Percentiles rank a stretch among this genome's conserved stretches.
These are phyloP conservation scores for Cyclotella sp. DNA, from an alignment of 108 stramenopile species.

Conservation along the genomic window DNA sequence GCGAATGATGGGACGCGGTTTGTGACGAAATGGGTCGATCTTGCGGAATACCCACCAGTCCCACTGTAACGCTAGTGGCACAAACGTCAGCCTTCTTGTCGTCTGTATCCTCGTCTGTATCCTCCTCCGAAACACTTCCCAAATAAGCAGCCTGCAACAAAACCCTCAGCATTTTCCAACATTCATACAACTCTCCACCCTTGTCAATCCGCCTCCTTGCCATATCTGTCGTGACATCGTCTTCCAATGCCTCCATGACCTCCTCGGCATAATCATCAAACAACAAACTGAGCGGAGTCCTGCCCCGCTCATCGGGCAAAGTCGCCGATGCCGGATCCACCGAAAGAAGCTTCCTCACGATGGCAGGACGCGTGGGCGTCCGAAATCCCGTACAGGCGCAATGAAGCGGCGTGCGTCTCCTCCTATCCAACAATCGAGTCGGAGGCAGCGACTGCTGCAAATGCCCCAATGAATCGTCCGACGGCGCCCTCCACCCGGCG, in stretches of 20 bases:
- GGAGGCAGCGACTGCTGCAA: constrained; percentile 27
- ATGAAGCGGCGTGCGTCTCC: constrained; percentile 59
- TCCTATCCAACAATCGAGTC: constrained; percentile 52
- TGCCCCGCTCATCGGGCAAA: constrained; percentile 51
- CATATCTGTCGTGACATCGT: constrained; percentile 29
- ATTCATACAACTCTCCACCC: constrained; percentile 58
- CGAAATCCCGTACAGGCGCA: constrained; percentile 63
- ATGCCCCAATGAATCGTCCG: neutral
- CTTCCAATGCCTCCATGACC: constrained; percentile 56
- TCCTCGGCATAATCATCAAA: constrained; percentile 67
- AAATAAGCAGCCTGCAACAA: constrained; percentile 55
- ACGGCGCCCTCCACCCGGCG: constrained; percentile 2
- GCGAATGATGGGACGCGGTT: too few species aligned
- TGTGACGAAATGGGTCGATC: constrained; percentile 10
- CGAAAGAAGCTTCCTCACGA: constrained; percentile 47
- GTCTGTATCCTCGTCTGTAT: constrained; percentile 4
- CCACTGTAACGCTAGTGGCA: neutral
- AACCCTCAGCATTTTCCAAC: constrained; percentile 53
- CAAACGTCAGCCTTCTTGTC: neutral
- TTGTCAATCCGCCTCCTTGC: constrained; percentile 22
- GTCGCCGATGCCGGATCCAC: constrained; percentile 50
- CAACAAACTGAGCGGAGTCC: constrained; percentile 52
- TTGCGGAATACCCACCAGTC: constrained; percentile 19
- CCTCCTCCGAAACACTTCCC: constrained; percentile 42
- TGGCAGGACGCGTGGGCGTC: constrained; percentile 46